Percentiles rank a stretch among this genome's conserved stretches.
Conservation (phyloP, 139 green algal genomes). For the Picochlorum sp. region DNA sequence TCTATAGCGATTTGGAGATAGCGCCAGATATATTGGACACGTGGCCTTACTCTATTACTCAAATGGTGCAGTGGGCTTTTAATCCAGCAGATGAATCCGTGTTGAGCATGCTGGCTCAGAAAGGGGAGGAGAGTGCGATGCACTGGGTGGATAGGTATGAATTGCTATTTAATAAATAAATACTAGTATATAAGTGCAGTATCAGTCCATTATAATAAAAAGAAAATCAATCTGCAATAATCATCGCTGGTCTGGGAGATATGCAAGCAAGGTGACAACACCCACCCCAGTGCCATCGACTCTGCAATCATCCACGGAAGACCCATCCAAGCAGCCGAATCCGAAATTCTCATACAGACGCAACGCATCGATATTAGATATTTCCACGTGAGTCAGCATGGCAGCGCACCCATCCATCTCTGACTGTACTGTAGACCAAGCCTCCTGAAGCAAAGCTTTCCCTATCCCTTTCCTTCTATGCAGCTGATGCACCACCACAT, state of each 20-base stretch:
- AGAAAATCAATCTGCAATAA: too few relatives aligned
- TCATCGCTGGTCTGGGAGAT: too few relatives aligned
- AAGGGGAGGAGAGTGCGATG: slow-evolving; percentile 27
- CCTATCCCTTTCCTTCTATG: not conserved
- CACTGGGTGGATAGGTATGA: too few relatives aligned
- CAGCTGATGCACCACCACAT: not conserved
- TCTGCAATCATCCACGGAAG: too few relatives aligned
- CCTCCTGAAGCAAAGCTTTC: not conserved
- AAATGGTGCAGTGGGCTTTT: slow-evolving; percentile 51
- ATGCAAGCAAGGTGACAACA: too few relatives aligned
- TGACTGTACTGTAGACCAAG: not conserved
- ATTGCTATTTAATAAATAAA: too few relatives aligned
- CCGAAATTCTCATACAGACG: not conserved
- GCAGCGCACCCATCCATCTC: not conserved
- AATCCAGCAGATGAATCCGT: slow-evolving; percentile 38
- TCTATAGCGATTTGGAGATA: slow-evolving; percentile 35
- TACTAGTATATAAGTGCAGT: too few relatives aligned
- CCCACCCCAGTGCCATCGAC: too few relatives aligned
- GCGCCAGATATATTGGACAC: slow-evolving; percentile 31
- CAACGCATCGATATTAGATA: not conserved
- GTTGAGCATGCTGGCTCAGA: slow-evolving; percentile 12
- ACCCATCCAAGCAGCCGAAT: too few relatives aligned
- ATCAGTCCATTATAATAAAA: too few relatives aligned
- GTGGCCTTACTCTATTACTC: slow-evolving; percentile 26
- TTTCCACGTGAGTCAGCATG: not conserved